Conservation (phyloP, 2,329 filamentous ascomycete species). For the Hymenotorrendiella dingleyae region DNA sequence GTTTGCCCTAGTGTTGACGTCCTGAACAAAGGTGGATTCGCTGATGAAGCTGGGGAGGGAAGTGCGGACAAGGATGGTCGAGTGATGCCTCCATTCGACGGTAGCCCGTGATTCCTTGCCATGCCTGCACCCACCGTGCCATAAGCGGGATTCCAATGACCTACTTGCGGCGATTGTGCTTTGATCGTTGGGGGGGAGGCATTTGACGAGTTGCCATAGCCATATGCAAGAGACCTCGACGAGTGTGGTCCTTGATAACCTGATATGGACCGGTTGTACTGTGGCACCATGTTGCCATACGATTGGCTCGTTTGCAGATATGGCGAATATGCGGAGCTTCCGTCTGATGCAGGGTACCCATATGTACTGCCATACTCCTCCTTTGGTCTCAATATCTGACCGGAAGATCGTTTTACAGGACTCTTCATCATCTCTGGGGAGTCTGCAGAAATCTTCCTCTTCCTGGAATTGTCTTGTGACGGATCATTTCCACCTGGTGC, state of each 20-base stretch:
- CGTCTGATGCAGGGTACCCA: conserved; percentile 45
- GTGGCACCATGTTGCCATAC: conserved; percentile 32
- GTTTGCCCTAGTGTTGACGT: conserved; percentile 61
- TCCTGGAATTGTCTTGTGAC: conserved; percentile 39
- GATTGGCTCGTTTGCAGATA: conserved; percentile 43
- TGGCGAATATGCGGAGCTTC: conserved; percentile 40
- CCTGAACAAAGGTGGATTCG: conserved; percentile 57
- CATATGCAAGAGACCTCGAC: conserved; percentile 35
- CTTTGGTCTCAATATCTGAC: conserved; percentile 41
- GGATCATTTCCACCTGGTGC: conserved; percentile 32
- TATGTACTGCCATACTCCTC: conserved; percentile 46
- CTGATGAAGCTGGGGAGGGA: conserved; percentile 19
- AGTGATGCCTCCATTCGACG: conserved; percentile 26
- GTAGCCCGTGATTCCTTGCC: conserved; percentile 37
- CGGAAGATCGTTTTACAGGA: conserved; percentile 42
- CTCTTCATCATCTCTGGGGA: conserved; percentile 40
- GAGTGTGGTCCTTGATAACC: conserved; percentile 30
- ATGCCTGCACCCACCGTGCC: conserved; percentile 37
- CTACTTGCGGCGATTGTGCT: conserved; percentile 41
- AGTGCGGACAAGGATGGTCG: conserved; percentile 19
- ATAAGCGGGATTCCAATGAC: conserved; percentile 43
- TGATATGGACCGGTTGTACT: conserved; percentile 35
- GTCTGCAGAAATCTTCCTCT: conserved; percentile 50
- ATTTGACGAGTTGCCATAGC: conserved; percentile 37
- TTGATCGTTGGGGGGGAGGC: conserved; percentile 38